Base-by-base conservation (phyloP, 306 rosid genomes). In the Oxytropis ochrocephala region DNA sequence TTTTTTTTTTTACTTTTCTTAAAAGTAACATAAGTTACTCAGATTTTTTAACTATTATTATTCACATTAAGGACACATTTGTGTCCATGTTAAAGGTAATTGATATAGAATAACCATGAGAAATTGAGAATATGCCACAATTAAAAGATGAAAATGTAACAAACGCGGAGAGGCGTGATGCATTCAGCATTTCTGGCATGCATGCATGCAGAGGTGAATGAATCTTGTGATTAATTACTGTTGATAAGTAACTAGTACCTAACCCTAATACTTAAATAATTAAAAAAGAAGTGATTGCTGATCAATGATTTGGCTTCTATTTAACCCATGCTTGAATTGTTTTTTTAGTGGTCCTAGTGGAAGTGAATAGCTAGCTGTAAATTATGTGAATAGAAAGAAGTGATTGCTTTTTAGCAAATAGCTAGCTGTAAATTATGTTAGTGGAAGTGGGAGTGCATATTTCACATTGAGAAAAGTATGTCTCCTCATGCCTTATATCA, bases 161-260 rank as follows among this genome's bases (percentile, higher is more conserved):
- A 69, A 30, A 64, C 12, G 5, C 11, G 12, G 9, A 55, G 16
- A 30, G 46, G 17, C 55, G 4, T 54, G 61, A 63, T 29, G 59
- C 80, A 70, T 64, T 57, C 35, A 49, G 14, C 75, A 57, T 41
- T 58, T 51, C 7, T 69, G 44, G 16, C 57, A 39, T n/a, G 50
- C 33, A 63, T 33, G 9, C 6, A 14, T 52, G 44, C 41, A n/a
- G 44, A 24, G 36, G 24, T 70, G 56, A 79, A 21, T 70, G 56
- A 79, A 48, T 43, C 32, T 41, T 8, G 21, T 41, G 21, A 46
- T 58, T 52, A 9, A 38, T 70, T 58, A 70, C 68, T 54, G 14
- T 64, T 55, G 59, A 60, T 81, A 78, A 57, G 78, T 66, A 56
- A 75, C 74, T 42, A 62, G 24, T 72, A 78, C 82, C 79, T 74